phyloP scores from a whole-genome alignment of 345 rosid genomes.

The Cardiospermum halicacabum region DNA sequence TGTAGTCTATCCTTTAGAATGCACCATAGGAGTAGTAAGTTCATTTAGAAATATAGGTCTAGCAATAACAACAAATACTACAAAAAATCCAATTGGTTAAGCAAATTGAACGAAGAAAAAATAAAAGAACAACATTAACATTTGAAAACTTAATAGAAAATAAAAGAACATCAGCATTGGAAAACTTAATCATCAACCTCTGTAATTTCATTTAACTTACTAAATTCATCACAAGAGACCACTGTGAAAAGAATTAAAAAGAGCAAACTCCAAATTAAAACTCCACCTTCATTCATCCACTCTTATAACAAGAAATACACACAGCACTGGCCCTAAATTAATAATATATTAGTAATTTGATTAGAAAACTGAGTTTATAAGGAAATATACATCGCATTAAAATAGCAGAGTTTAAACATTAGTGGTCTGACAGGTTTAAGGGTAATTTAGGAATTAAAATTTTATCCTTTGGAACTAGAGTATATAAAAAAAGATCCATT shows the following conservation, averaged over 20 bases:
- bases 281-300: background rate
- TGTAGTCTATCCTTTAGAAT: conserved; percentile 2
- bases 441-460: too few species aligned
- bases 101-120: background rate
- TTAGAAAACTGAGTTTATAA: background rate
- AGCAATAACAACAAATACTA: conserved; percentile 7
- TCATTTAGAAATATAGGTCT: background rate
- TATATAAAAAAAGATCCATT: too few species aligned
- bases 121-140: background rate
- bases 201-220: background rate
- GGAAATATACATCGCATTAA: background rate
- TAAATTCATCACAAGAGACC: background rate
- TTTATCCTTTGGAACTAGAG: too few species aligned
- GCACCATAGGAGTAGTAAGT: background rate
- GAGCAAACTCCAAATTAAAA: background rate
- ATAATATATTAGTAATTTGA: background rate
- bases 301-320: background rate
- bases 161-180: background rate
- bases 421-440: too few species aligned
- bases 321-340: background rate
- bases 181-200: background rate
- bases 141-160: too few species aligned
- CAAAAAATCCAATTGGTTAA: background rate
- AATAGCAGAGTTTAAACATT: background rate
- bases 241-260: background rate